These are phyloP conservation scores for Chlorella sp. DNA, from an alignment of 139 green algal genomes.

Conservation along the genomic window DNA sequence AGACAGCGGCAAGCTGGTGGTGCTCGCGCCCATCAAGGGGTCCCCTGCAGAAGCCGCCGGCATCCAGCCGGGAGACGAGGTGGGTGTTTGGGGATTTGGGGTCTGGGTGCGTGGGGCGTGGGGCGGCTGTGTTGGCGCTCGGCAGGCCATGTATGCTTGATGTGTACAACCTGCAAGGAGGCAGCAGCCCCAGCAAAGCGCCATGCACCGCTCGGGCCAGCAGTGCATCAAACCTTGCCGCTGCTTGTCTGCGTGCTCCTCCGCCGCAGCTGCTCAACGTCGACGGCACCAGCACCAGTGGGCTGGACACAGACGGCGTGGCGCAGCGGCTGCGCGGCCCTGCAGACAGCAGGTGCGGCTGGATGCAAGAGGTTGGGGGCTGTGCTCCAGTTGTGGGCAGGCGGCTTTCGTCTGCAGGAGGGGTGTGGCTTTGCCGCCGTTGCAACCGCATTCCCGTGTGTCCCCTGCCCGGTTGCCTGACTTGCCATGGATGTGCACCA, in stretches of 20 bases:
- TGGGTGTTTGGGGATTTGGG: conserved; percentile 14
- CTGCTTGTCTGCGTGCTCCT: background rate
- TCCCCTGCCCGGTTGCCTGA: too few species aligned
- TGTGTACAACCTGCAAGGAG: too few species aligned
- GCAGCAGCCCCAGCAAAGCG: too few species aligned
- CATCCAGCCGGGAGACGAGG: conserved; percentile 85
- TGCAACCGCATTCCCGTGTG: too few species aligned
- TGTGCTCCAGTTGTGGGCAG: too few species aligned
- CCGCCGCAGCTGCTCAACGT: conserved; percentile 55
- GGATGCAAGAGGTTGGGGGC: too few species aligned
- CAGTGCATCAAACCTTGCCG: too few species aligned
- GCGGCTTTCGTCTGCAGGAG: too few species aligned
- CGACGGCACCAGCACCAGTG: conserved; percentile 64
- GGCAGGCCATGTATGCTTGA: too few species aligned
- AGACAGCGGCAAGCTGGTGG: conserved; percentile 61
- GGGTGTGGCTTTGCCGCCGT: too few species aligned
- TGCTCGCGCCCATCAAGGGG: conserved; percentile 89
- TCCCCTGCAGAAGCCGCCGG: conserved; percentile 86
- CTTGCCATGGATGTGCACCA: too few species aligned
- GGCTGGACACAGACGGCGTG: conserved; percentile 77
- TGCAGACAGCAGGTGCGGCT: conserved; percentile 44
- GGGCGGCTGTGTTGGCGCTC: background rate
- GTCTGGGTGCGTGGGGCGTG: background rate
- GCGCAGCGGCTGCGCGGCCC: conserved; percentile 77
- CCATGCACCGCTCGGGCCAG: too few species aligned